Percentiles rank a stretch among this genome's conserved stretches.
Conservation (phyloP, 768 basidiomycete genomes). For the Tulasnella sp. region DNA sequence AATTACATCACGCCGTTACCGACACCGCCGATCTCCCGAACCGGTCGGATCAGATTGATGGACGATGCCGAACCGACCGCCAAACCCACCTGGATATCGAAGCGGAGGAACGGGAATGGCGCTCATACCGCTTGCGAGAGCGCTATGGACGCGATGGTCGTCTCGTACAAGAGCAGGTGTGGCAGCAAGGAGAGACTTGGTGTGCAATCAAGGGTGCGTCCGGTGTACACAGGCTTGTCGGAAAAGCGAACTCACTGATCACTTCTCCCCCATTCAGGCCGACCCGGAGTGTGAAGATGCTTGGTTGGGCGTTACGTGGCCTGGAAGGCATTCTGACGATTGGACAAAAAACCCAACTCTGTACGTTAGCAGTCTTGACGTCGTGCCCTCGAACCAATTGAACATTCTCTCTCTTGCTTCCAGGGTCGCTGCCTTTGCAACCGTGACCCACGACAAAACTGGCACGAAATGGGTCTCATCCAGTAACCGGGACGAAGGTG, state of each 20-base stretch:
- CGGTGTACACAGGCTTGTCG: neutral
- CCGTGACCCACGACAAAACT: neutral
- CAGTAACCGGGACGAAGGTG: neutral
- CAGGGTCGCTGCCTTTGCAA: neutral
- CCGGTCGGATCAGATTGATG: neutral
- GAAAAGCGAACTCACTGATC: neutral
- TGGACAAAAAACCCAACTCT: neutral
- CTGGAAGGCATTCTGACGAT: neutral
- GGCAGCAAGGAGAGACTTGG: neutral
- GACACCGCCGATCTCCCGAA: neutral
- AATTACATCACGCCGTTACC: neutral
- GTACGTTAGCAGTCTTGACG: neutral
- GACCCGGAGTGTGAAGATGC: conserved; percentile 5
- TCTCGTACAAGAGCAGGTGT: neutral
- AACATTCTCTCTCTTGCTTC: neutral
- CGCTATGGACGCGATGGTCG: neutral
- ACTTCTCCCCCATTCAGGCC: neutral
- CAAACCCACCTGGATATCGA: neutral
- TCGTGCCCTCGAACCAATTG: neutral
- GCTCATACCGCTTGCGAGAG: neutral
- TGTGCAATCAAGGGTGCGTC: neutral
- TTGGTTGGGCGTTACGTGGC: neutral
- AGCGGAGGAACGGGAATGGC: conserved; percentile 10
- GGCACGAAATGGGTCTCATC: neutral
- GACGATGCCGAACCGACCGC: neutral